A percentile compares a stretch with the other conserved stretches of the same genome.
phyloP scores from a whole-genome alignment of 768 basidiomycete genomes.

The Tricholoma bakamatsutake region DNA sequence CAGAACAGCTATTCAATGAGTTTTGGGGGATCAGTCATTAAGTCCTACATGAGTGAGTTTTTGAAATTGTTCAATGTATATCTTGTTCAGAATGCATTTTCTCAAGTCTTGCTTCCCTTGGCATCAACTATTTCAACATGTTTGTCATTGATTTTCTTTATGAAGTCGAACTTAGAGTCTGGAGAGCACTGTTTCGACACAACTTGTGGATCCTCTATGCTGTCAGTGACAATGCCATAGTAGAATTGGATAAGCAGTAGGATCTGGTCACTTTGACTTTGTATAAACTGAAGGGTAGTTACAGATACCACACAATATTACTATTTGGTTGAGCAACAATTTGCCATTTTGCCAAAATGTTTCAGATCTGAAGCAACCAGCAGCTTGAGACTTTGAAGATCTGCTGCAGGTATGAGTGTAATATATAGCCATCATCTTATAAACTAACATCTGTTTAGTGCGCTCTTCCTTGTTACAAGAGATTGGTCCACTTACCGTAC shows the following conservation, averaged over 20 bases:
- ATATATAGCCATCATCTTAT: too few relatives aligned
- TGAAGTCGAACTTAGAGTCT: neutral
- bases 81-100: constrained; percentile 30
- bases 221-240: neutral
- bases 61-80: neutral
- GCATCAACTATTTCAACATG: neutral
- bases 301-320: constrained; percentile 19
- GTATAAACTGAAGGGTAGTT: neutral
- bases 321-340: constrained; percentile 29
- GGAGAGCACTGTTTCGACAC: neutral
- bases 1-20: constrained; percentile 15
- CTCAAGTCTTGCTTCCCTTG: neutral
- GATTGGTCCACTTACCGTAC: too few relatives aligned
- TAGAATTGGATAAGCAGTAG: neutral
- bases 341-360: constrained; percentile 25
- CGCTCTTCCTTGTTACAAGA: too few relatives aligned
- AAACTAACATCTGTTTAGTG: too few relatives aligned
- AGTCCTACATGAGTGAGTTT: constrained; percentile 24
- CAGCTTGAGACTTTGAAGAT: constrained; percentile 35
- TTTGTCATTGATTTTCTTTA: neutral
- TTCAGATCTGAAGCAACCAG: constrained; percentile 27
- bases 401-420: constrained; percentile 22
- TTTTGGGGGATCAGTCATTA: constrained; percentile 19
- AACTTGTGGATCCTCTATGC: neutral
- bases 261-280: neutral